Conservation (phyloP, 345 rosid species). For the Noccaea bulbosa region DNA sequence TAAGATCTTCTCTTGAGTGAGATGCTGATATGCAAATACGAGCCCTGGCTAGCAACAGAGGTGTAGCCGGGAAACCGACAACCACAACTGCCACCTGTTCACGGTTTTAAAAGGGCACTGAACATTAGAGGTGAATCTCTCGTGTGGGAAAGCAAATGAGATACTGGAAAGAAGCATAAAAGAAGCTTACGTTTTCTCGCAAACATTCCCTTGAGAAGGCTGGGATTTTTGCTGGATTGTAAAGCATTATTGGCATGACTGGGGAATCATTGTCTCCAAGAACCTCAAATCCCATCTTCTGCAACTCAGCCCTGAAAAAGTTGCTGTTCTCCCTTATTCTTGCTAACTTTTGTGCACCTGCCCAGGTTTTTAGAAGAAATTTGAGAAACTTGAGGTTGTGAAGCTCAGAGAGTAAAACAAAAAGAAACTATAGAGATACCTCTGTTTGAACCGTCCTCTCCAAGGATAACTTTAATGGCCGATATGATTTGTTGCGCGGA, state of each 20-base stretch:
- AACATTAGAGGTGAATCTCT: background rate
- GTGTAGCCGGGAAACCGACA: constrained; percentile 73
- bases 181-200: constrained; percentile 60
- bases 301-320: constrained; percentile 89
- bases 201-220: constrained; percentile 96
- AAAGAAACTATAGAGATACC: constrained; percentile 47
- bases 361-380: background rate
- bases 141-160: background rate
- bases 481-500: constrained; percentile 90
- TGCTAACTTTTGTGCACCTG: constrained; percentile 92
- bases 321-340: constrained; percentile 92
- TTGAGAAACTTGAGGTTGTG: constrained; percentile 12
- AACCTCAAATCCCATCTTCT: constrained; percentile 96
- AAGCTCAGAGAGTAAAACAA: background rate
- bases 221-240: constrained; percentile 94
- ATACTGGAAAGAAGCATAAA: background rate
- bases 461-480: constrained; percentile 82
- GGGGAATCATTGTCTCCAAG: constrained; percentile 98
- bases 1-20: constrained; percentile 71
- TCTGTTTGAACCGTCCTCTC: constrained; percentile 95
- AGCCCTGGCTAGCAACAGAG: constrained; percentile 79
- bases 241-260: constrained; percentile 98
- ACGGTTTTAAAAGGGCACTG: background rate
- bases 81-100: constrained; percentile 63
- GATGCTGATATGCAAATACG: constrained; percentile 85